phyloP scores from a whole-genome alignment of 768 basidiomycete species.

The Rhodotorula graminis region DNA sequence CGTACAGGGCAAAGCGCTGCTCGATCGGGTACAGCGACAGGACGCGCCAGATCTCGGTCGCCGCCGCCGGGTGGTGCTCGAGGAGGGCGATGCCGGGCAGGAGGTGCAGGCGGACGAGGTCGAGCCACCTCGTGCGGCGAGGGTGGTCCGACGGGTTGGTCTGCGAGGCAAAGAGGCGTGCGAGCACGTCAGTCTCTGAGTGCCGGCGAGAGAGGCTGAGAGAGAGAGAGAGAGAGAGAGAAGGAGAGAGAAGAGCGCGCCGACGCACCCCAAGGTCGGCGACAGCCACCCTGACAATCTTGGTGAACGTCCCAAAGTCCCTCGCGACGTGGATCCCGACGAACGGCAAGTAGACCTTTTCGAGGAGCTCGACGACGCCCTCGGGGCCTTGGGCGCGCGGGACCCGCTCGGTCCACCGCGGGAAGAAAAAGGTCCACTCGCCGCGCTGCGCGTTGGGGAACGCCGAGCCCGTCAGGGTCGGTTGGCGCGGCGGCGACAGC shows the following conservation, averaged over 20 bases:
- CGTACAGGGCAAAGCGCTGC: slow-evolving; percentile 83
- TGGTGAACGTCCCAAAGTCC: slow-evolving; percentile 20
- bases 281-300: slow-evolving; percentile 14
- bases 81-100: slow-evolving; percentile 83
- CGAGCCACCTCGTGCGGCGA: slow-evolving; percentile 58
- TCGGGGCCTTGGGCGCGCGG: slow-evolving; percentile 20
- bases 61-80: slow-evolving; percentile 77
- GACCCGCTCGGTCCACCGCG: slow-evolving; percentile 34
- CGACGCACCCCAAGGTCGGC: slow-evolving; percentile 22
- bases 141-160: slow-evolving; percentile 10
- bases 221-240: too few species aligned
- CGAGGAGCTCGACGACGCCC: slow-evolving; percentile 20
- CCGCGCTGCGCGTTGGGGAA: slow-evolving; percentile 4
- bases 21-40: slow-evolving; percentile 72
- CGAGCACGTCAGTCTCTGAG: not conserved
- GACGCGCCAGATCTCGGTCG: slow-evolving; percentile 88
- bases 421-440: slow-evolving; percentile 40
- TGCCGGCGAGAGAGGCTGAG: too few species aligned
- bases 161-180: slow-evolving; percentile 2
- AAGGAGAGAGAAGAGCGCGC: too few species aligned
- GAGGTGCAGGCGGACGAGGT: slow-evolving; percentile 69
- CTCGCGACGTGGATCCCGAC: slow-evolving; percentile 10
- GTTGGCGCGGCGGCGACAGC: not conserved
- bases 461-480: slow-evolving; percentile 6
- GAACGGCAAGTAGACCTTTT: slow-evolving; percentile 24